Base-by-base conservation (phyloP, 2,329 filamentous ascomycete genomes). In the Talaromyces sp. region DNA sequence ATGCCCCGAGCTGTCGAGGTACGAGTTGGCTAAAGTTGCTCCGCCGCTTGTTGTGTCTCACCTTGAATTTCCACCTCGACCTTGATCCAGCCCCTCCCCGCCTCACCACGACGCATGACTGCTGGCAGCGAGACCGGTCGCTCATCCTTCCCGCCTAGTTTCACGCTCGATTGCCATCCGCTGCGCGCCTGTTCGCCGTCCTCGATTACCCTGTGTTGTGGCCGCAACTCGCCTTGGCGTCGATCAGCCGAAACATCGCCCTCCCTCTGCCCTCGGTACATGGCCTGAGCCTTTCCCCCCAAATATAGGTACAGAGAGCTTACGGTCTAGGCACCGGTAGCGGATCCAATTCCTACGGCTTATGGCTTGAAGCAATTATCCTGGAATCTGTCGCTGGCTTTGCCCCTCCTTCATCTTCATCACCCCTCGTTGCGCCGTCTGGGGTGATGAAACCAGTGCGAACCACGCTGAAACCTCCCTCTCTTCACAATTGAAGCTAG, bases 41-140 rank as follows among this genome's bases (percentile, higher is more conserved):
- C 66, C 70, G 69, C 71, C 70, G 69, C 68, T 61, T 71, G 56
- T 59, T 56, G 68, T 69, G 68, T 71, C 68, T 71, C 70, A 67
- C 67, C 66, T 67, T 68, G 66, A 69, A 66, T 65, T 68, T 62
- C 64, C 63, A 66, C 66, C 55, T 63, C 58, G 58, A 61, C 38
- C 50, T 56, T 52, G 60, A 31, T 35, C 52, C 51, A 35, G 52
- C 41, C 57, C 56, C 55, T 61, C 59, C 59, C 59, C 59, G 59
- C 56, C 57, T 61, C 51, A 24, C 51, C 31, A n/a, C 32, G 21
- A 51, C 19, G 27, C 26, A 51, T 29, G 26, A 29, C 49, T 52
- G 27, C 49, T 29, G 49, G 27, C 27, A 52, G 49, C 26, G 14
- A 26, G 27, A n/a, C 19, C 17, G 14, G 31, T 52, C 26, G 4